A percentile compares a stretch with the other conserved stretches of the same genome.
Evolutionary conservation across 441 rosid genomes (phyloP).

Genomic region (Populus hybrid): DNA sequence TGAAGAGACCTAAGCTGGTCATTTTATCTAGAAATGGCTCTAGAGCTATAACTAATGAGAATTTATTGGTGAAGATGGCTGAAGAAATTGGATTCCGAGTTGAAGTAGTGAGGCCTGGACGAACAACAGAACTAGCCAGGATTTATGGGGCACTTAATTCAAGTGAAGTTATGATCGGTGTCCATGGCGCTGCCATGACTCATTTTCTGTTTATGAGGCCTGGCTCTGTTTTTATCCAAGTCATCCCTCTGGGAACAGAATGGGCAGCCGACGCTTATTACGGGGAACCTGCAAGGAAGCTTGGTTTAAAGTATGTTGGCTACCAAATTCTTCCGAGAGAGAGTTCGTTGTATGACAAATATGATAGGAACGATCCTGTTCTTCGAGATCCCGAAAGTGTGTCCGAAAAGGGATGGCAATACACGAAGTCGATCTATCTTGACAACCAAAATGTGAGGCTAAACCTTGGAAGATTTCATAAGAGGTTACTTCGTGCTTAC

Average conservation of each 20-base stretch:
- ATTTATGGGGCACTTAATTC: slow-evolving; percentile 60
- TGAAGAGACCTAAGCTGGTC: slow-evolving; percentile 56
- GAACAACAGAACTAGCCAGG: slow-evolving; percentile 66
- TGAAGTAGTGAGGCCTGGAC: slow-evolving; percentile 54
- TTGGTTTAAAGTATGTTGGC: slow-evolving; percentile 69
- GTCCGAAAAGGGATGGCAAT: slow-evolving; percentile 74
- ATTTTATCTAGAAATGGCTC: slow-evolving; percentile 73
- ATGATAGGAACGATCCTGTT: slow-evolving; percentile 47
- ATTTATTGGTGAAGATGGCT: slow-evolving; percentile 54
- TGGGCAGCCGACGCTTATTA: slow-evolving; percentile 95
- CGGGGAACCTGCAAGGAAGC: slow-evolving; percentile 87
- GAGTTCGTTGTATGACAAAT: slow-evolving; percentile 68
- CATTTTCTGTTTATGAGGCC: slow-evolving; percentile 85
- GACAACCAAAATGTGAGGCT: slow-evolving; percentile 66
- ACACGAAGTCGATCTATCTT: slow-evolving; percentile 80
- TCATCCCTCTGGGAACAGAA: slow-evolving; percentile 80
- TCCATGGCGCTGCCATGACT: slow-evolving; percentile 99
- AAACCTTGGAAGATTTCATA: slow-evolving; percentile 55
- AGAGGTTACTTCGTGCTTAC: slow-evolving; percentile 41
- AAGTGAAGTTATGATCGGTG: slow-evolving; percentile 87
- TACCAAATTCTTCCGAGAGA: slow-evolving; percentile 59
- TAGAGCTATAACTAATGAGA: slow-evolving; percentile 69
- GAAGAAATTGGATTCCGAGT: slow-evolving; percentile 65
- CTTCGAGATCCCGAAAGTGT: slow-evolving; percentile 61
- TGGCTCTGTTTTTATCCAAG: slow-evolving; percentile 72